These are phyloP conservation scores for Rhynchospora breviuscula DNA, from an alignment of 176 grass and related monocot species.

Conservation along the genomic window DNA sequence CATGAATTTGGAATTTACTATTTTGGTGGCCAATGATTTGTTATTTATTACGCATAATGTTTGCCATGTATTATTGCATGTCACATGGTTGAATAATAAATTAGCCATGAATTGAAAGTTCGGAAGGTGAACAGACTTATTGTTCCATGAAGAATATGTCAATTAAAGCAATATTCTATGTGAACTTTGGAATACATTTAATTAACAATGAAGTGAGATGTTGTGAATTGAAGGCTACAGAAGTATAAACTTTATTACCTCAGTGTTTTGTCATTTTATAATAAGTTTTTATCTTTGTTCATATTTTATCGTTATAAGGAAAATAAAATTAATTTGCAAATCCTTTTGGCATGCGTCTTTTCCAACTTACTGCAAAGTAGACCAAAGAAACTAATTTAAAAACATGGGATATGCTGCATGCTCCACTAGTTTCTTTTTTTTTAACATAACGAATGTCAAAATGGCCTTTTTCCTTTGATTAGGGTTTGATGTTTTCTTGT, in stretches of 20 bases:
- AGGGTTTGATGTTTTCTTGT: conserved; percentile 39
- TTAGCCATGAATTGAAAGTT: neutral
- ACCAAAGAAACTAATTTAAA: conserved; percentile 25
- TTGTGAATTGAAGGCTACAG: neutral
- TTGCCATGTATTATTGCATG: conserved; percentile 10
- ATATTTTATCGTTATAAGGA: neutral
- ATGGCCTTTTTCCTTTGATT: conserved; percentile 21
- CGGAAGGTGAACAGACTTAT: neutral
- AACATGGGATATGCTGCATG: conserved; percentile 16
- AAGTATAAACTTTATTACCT: neutral
- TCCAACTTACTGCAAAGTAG: conserved; percentile 40
- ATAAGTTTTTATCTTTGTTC: neutral
- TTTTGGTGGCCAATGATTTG: conserved; percentile 2
- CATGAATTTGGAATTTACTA: neutral
- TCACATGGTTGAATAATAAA: neutral
- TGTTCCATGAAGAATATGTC: neutral
- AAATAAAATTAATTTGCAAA: neutral
- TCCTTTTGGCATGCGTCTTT: conserved; percentile 52
- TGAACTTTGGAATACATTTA: neutral
- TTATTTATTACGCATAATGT: neutral
- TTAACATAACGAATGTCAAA: conserved; percentile 8
- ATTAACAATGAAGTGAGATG: neutral
- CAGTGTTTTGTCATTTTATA: neutral
- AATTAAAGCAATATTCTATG: conserved; percentile 23
- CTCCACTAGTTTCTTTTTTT: conserved; percentile 8